Evolutionary conservation across 169 alveolate genomes (phyloP), one percentile per base, ranked within the genome.

Genomic region (Babesia caballi): DNA sequence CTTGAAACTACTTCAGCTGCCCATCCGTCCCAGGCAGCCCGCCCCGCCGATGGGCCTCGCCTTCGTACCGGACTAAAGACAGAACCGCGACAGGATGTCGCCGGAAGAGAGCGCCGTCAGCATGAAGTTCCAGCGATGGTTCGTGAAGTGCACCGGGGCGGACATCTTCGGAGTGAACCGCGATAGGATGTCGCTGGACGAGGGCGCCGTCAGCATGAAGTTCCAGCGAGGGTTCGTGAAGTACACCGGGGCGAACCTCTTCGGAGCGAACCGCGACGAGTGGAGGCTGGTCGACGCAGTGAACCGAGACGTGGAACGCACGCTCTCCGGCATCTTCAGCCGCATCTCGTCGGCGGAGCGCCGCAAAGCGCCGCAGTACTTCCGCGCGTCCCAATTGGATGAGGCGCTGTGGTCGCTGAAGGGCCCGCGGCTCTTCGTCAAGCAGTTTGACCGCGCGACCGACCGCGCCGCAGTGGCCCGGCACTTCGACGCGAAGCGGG

Each of bases 231-330:
- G 66, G 11, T 35, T 56, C 38, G 49, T 30, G 0, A 56, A 25
- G n/a, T 56, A 56, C 30, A 56, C 12, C 66, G 25, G 30, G 0
- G 47, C 41, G 23, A 33, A 41, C 14, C 14, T 63, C 8, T 32
- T 46, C 8, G 73, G 73, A 28, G 1, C 46, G 50, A 36, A 32
- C 12, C 2, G 33, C 12, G 60, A 63, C 23, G 58, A 35, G 12
- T 63, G 73, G 73, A 14, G 46, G 7, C 14, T n/a, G 11, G 61
- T 32, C 33, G 41, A 28, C 23, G 38, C 17, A 8, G 73, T 63
- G 33, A 63, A 63, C 60, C 23, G 32, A 61, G 73, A 36, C 14
- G 51, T 63, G 3, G 73, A 63, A 41, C 61, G 46, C 30, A 25
- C 61, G 38, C 38, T 63, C 33, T 7, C 17, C 1, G 40, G 23